Base-by-base conservation (phyloP, 306 rosid genomes). In the Quillaja saponaria region DNA sequence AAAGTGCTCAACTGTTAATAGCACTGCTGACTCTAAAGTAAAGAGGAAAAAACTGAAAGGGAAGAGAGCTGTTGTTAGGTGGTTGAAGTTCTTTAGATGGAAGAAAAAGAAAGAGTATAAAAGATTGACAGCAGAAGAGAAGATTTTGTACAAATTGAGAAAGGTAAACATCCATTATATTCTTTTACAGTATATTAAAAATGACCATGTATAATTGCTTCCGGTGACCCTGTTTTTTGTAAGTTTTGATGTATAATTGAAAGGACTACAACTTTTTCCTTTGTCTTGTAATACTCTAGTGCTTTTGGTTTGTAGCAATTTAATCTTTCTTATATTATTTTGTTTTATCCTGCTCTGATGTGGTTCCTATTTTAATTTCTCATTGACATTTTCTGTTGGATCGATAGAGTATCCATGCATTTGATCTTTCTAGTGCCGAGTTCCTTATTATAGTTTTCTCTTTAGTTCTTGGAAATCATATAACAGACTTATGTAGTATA, bases 111-210 rank as follows among this genome's bases (percentile, higher is more conserved):
- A 84, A 79, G 90, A 84, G 8, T 79, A 49, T 62, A 71, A 76
- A 76, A 84, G 96, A 82, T 84, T 92, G 99, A 88, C 96, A 7
- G 48, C 81, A 0, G 99, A 86, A 64, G 99, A 92, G 19, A 92
- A 75, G 59, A 28, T 84, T 64, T 69, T 89, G 48, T 75, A 54
- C 86, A 86, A 92, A 63, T 65, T 92, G 66, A 67, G 72, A 12
- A 82, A 81, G 87, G 98, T 88, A 71, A 69, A 17, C 39, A 37
- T 49, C 66, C 69, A 9, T 35, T 53, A 55, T 40, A 18, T 20
- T 15, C 2, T 25, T 19, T 12, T 9, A 20, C 10, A 21, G 17
- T 58, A 8, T 34, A 58, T 2, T 1, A 34, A 38, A 8, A 31
- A 3, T 40, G 47, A 8, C 1, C 49, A 6, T 13, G 10, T 5